Conservation (phyloP, 2,329 filamentous ascomycete genomes). For the Cordyceps tenuipes region DNA sequence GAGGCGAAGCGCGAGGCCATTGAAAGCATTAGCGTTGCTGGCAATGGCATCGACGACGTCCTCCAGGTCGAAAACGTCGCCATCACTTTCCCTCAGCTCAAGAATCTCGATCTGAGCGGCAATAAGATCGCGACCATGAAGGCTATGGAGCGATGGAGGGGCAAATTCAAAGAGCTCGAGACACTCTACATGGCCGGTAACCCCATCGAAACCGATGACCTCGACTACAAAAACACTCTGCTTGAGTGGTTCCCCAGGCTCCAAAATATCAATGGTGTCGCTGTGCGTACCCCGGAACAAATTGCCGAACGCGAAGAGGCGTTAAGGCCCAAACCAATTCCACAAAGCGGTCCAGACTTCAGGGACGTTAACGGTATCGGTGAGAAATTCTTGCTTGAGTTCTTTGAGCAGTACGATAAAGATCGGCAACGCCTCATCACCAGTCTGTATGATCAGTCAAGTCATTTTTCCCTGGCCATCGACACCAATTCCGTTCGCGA, state of each 20-base stretch:
- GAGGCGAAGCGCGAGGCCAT: conserved; percentile 71
- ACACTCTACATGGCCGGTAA: conserved; percentile 74
- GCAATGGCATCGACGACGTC: conserved; percentile 70
- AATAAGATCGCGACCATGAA: conserved; percentile 67
- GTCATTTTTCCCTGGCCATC: conserved; percentile 67
- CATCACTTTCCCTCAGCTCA: conserved; percentile 72
- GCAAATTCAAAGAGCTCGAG: conserved; percentile 67
- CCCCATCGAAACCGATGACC: conserved; percentile 54
- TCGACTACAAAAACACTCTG: conserved; percentile 59
- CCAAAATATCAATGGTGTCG: conserved; percentile 63
- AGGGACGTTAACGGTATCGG: conserved; percentile 65
- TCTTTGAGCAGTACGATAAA: conserved; percentile 65
- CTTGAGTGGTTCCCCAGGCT: conserved; percentile 78
- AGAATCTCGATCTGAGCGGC: conserved; percentile 80
- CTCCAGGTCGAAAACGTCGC: conserved; percentile 65
- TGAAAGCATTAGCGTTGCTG: conserved; percentile 70
- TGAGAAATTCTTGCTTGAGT: conserved; percentile 67
- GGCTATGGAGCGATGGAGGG: conserved; percentile 65
- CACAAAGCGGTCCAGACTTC: conserved; percentile 59
- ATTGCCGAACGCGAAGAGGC: conserved; percentile 46
- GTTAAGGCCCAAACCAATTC: conserved; percentile 47
- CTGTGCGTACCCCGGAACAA: conserved; percentile 66
- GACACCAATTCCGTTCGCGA: conserved; percentile 51
- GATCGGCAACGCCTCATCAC: conserved; percentile 56
- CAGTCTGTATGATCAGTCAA: conserved; percentile 67